Base-by-base conservation (phyloP, 306 rosid genomes). In the Myrica gale region DNA sequence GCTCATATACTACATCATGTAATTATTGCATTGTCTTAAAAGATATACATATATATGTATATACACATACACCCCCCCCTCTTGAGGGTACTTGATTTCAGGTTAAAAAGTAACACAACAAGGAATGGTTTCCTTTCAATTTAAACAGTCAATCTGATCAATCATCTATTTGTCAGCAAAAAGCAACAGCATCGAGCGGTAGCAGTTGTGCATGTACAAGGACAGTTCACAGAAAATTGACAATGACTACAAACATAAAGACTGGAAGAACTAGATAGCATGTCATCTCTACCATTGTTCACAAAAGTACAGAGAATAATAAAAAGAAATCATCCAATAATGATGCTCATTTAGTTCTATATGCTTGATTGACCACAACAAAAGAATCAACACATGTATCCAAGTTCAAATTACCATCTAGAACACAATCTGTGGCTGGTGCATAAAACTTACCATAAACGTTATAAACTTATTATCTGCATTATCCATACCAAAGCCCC, bases 381-480 rank as follows among this genome's bases (percentile, higher is more conserved):
- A 55, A 9, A 54, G 58, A 73, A 51, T 21, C 71, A 74, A 39
- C 56, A 62, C 41, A 43, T 20, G 41, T 23, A 46, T 81, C 8
- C 63, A 74, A 54, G 65, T 72, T 16, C 62, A 58, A 32, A 76
- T 44, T 20, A 21, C 67, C 62, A 77, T 42, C 47, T 39, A 75
- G 69, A 67, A 73, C 20, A 56, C 37, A 77, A 55, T 75, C 37
- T 68, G 72, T 46, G 47, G 81, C 54, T 48, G 45, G 73, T 62
- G 70, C 16, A 42, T 68, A 69, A 68, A 54, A 3, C 58, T 81
- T 90, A 95, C 99, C 96, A 89, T 50, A 86, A 92, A 92, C 68
- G 93, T 89, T 71, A 92, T 61, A 88, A 75, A 95, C 77, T 43
- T 86, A 63, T 92, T 78, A 79, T 95, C 99, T 55, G 97, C 85